Base-by-base conservation (phyloP, 768 basidiomycete species). In the Leccinum barrowsii region DNA sequence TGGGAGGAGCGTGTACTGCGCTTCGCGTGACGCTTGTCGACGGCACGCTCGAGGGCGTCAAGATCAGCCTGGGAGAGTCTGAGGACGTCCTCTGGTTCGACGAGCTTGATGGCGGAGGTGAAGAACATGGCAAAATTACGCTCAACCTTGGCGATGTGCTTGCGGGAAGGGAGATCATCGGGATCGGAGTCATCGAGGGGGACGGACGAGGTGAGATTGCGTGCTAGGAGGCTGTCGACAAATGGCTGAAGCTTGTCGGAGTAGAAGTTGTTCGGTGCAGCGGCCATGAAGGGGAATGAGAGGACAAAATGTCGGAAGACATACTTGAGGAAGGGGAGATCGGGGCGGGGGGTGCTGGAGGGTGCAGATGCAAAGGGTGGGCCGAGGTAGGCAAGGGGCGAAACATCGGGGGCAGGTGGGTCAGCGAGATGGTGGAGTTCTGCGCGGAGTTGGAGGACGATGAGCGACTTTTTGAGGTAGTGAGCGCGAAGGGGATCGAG, bases 401-500 rank as follows among this genome's bases (percentile, higher is more conserved):
- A 21, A 13, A 24, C 47, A 2, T 17, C 15, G 21, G 87, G 89
- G 5, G 80, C 67, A 19, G 61, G 61, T 0, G 82, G 76, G 5
- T 81, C 77, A 10, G 84, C 82, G 63, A 94, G 79, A 21, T 77
- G 76, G 59, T 84, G 78, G 60, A 98, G 82, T 74, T 99, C 97
- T n/a, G 75, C 76, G 65, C 77, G 75, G 65, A 98, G 86, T 72
- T 98, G 87, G 53, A 98, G 86, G 64, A 89, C 85, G 47, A 98
- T 81, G 56, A 99, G 86, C 17, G 92, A 83, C 74, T 98, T 98
- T 80, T 98, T 99, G 72, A 99, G 90, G 74, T 99, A 99, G 70
- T 99, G 97, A 4, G 95, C 94, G 46, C 95, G 88, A 50, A 95
- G 77, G 12, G 96, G 92, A 1, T 93, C 92, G 51, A 98, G 84